Conservation (phyloP, 106 monocot species). For the Agapanthus africanus region DNA sequence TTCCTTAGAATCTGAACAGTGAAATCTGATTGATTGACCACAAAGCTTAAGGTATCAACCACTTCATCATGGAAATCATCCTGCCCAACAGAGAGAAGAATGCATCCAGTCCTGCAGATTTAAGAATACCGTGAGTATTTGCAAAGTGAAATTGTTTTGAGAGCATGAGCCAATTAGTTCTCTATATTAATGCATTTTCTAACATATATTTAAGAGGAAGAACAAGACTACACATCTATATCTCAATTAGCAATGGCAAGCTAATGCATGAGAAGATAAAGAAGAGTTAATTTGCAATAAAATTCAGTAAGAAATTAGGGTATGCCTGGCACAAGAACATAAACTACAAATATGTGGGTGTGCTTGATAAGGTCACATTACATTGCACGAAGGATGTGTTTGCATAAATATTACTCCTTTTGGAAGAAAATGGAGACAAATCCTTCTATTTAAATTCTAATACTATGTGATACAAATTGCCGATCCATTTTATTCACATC, state of each 20-base stretch:
- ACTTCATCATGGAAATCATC: slow-evolving; percentile 67
- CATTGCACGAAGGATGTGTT: no score
- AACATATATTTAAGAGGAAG: neutral
- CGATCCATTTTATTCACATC: no score
- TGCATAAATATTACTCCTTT: no score
- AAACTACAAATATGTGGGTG: neutral
- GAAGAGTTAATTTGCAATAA: neutral
- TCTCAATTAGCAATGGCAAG: no score
- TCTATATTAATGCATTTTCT: neutral
- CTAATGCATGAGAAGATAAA: neutral
- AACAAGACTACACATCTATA: neutral
- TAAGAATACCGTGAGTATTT: neutral
- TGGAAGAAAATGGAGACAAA: no score
- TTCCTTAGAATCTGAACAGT: slow-evolving; percentile 71
- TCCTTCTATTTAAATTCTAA: no score
- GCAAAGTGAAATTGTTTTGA: neutral
- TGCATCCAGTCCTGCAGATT: slow-evolving; percentile 56
- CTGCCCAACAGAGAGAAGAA: slow-evolving; percentile 73
- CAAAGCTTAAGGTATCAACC: slow-evolving; percentile 57
- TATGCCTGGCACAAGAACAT: neutral
- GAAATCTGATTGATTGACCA: slow-evolving; percentile 82
- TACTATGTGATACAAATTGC: no score
- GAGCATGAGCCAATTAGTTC: neutral
- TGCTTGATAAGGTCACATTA: no score
- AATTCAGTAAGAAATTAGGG: neutral